Percentiles rank a stretch among this genome's conserved stretches.
Conservation (phyloP, 352 stramenopile genomes). For the Phytophthora melonis region DNA sequence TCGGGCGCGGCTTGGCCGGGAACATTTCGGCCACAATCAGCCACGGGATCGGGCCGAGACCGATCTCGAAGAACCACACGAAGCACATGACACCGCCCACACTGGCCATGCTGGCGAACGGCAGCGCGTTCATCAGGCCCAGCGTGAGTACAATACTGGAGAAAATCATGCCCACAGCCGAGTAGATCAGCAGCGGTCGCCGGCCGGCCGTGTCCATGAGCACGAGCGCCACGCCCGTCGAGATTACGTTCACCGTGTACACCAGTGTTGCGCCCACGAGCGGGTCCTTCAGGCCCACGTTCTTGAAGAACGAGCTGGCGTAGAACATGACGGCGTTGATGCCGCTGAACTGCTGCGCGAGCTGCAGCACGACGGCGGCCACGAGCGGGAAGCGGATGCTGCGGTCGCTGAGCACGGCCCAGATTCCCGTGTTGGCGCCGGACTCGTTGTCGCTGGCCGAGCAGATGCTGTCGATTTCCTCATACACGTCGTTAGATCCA, state of each 20-base stretch:
- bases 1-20: slow-evolving; percentile 92
- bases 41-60: slow-evolving; percentile 94
- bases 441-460: slow-evolving; percentile 82
- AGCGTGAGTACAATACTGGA: slow-evolving; percentile 74
- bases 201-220: slow-evolving; percentile 82
- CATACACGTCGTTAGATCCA: slow-evolving; percentile 80
- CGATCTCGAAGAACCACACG: slow-evolving; percentile 81
- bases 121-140: slow-evolving; percentile 68
- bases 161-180: slow-evolving; percentile 72
- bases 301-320: slow-evolving; percentile 80
- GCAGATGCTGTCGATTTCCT: slow-evolving; percentile 86
- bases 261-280: slow-evolving; percentile 72
- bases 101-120: slow-evolving; percentile 66
- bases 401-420: slow-evolving; percentile 64
- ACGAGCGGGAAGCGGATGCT: slow-evolving; percentile 75
- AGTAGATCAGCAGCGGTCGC: slow-evolving; percentile 77
- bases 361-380: slow-evolving; percentile 65
- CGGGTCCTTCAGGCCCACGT: slow-evolving; percentile 71
- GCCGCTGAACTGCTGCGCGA: slow-evolving; percentile 77
- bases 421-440: slow-evolving; percentile 70
- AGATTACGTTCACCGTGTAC: slow-evolving; percentile 77
- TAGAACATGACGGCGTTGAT: slow-evolving; percentile 89
- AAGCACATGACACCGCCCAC: slow-evolving; percentile 81
- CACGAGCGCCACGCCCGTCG: slow-evolving; percentile 73
- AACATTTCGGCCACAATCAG: slow-evolving; percentile 98